Evolutionary conservation across 371 early-diverging fungal genomes (phyloP).

Genomic region (Paraphysoderma sedebokerense): DNA sequence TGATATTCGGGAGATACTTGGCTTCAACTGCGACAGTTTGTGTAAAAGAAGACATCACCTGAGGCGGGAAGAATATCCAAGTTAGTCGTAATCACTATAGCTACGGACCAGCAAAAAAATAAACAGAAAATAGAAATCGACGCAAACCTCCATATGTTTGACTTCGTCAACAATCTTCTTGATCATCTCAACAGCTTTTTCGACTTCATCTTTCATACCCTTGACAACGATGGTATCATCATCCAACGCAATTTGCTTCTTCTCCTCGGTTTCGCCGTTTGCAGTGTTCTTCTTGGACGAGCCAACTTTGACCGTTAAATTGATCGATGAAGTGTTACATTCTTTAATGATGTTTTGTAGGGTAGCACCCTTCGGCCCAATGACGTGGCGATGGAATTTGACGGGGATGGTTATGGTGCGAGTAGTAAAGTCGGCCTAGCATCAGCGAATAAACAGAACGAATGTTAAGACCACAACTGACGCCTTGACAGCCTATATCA

Average conservation of each 20-base stretch:
- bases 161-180: slow-evolving; percentile 39
- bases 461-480: background rate
- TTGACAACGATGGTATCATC: slow-evolving; percentile 52
- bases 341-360: slow-evolving; percentile 40
- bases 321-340: background rate
- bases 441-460: too few relatives aligned
- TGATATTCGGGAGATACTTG: slow-evolving; percentile 53
- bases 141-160: slow-evolving; percentile 41
- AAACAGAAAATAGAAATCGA: too few relatives aligned
- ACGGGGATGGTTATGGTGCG: slow-evolving; percentile 40
- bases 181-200: slow-evolving; percentile 43
- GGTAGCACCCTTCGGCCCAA: slow-evolving; percentile 51
- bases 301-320: slow-evolving; percentile 7
- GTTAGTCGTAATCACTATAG: background rate
- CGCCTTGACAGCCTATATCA: background rate
- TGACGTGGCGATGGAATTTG: slow-evolving; percentile 56
- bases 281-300: slow-evolving; percentile 18
- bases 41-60: slow-evolving; percentile 44
- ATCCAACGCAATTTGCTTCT: slow-evolving; percentile 9
- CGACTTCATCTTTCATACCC: slow-evolving; percentile 62
- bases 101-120: background rate
- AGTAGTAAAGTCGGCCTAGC: slow-evolving; percentile 45
- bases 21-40: slow-evolving; percentile 49
- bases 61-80: too few relatives aligned
- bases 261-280: too few relatives aligned